Base-by-base conservation (phyloP, 2,329 filamentous ascomycete species). In the Clathrospora elynae region DNA sequence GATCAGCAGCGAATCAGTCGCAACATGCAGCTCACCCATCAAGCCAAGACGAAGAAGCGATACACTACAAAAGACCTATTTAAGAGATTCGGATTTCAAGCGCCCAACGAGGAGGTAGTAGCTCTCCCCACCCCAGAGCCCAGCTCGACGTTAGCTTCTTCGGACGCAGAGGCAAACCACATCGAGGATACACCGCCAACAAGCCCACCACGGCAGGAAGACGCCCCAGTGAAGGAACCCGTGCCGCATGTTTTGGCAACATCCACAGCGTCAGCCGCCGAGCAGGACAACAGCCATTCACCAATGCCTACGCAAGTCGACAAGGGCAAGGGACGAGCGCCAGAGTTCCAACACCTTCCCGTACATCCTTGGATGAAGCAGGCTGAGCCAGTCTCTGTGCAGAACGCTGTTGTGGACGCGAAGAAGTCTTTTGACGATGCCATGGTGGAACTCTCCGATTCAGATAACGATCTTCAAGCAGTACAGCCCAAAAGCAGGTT, bases 1-100 rank as follows among this genome's bases (percentile, higher is more conserved):
- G 93, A 99, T 71, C 96, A 92, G 1, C 93, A 99, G 73, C 84
- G 93, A 19, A 82, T 99, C 73, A 86, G 83, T 55, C 82, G 93
- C 54, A 95, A 87, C 64, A 88, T 96, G 82, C 92, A 97, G 69
- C 79, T 99, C 34, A 83, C 88, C 1, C 91, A 97, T 68, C 85
- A 96, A 65, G 87, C 89, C 16, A 89, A 86, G 72, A 75, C 90
- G 1, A 91, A 87, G 71, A 97, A 93, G 77, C 95, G 90, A 73
- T 87, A 96, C 53, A 84, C 86, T 5, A 93, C 91, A 57, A 82
- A 84, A 24, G 87, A 87, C 46, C 77, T 99, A 1, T 87, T 97
- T 61, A 85, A 89, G 38, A 82, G 82, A 16, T 96, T 97, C 75
- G 90, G 91, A 63, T 91, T 85, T 61, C 81, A 78, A 59, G 72